Percentiles rank a stretch among this genome's conserved stretches.
Conservation (phyloP, 2,329 filamentous ascomycete genomes). For the Arthrobotrys conoides region DNA sequence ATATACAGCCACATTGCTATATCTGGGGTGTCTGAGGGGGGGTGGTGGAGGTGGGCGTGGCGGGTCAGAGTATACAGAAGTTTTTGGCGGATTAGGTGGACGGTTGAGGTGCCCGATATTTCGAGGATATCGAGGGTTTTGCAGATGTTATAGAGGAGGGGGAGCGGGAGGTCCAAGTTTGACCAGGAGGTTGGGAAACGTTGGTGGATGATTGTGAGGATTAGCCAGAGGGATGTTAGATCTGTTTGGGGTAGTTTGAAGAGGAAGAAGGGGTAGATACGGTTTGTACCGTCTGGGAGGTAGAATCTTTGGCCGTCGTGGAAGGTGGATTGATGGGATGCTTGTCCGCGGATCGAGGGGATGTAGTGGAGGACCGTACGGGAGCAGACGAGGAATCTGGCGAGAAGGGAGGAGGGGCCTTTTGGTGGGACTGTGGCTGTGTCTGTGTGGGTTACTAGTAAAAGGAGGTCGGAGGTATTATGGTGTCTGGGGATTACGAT, state of each 20-base stretch:
- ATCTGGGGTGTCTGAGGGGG: not conserved
- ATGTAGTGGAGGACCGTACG: constrained; percentile 13
- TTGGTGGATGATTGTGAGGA: constrained; percentile 39
- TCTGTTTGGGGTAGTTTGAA: constrained; percentile 19
- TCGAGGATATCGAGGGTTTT: not conserved
- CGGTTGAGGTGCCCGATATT: not conserved
- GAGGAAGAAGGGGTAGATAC: constrained; percentile 19
- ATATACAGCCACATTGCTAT: constrained; percentile 42
- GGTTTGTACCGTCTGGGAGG: not conserved
- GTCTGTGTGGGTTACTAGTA: constrained; percentile 16
- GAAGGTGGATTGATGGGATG: not conserved
- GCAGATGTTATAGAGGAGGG: constrained; percentile 19
- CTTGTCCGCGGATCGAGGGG: constrained; percentile 22
- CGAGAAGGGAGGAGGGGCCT: not conserved
- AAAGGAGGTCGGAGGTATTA: constrained; percentile 7
- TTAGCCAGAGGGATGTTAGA: constrained; percentile 29
- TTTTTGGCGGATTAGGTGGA: not conserved
- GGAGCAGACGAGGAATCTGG: constrained; percentile 36
- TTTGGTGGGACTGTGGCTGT: not conserved
- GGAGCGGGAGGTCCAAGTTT: constrained; percentile 30
- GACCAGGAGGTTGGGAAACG: constrained; percentile 29
- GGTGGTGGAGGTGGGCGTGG: not conserved
- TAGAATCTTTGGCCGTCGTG: constrained; percentile 3
- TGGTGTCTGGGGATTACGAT: constrained; percentile 33
- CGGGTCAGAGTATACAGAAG: constrained; percentile 10